A percentile compares a stretch with the other conserved stretches of the same genome.
These are phyloP conservation scores for Malassezia brasiliensis DNA, from an alignment of 1,284 basidiomycete species.

Conservation along the genomic window DNA sequence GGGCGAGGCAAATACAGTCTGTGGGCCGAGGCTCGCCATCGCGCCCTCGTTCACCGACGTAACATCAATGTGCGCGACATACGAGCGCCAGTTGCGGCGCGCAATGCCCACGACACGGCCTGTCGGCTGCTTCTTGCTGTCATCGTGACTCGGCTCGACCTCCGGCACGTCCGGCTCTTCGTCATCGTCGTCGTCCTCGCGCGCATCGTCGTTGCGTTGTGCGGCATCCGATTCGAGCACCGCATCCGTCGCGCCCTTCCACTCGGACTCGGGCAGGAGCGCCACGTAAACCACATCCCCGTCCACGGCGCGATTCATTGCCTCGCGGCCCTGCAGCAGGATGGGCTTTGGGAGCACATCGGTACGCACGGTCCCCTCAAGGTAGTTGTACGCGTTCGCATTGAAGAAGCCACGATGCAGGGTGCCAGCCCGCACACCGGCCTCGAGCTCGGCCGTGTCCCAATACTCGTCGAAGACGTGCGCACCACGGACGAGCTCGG, in stretches of 20 bases:
- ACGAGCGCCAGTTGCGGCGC: slow-evolving; percentile 83
- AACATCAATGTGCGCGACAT: slow-evolving; percentile 90
- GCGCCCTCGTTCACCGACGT: slow-evolving; percentile 67
- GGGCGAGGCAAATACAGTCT: slow-evolving; percentile 89
- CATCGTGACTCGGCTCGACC: slow-evolving; percentile 23
- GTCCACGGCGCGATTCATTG: slow-evolving; percentile 90
- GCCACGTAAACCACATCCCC: slow-evolving; percentile 89
- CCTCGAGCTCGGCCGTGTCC: slow-evolving; percentile 61
- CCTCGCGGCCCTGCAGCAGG: slow-evolving; percentile 74
- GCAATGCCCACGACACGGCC: slow-evolving; percentile 83
- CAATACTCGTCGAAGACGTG: slow-evolving; percentile 60
- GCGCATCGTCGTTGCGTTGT: slow-evolving; percentile 79
- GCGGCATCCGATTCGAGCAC: slow-evolving; percentile 73
- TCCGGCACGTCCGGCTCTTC: slow-evolving; percentile 31
- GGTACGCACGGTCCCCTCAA: slow-evolving; percentile 73
- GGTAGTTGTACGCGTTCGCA: slow-evolving; percentile 88
- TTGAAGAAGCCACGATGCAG: slow-evolving; percentile 89
- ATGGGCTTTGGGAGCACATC: slow-evolving; percentile 67
- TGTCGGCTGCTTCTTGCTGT: slow-evolving; percentile 68
- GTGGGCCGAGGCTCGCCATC: slow-evolving; percentile 67
- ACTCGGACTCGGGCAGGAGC: slow-evolving; percentile 74
- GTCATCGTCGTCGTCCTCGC: slow-evolving; percentile 50
- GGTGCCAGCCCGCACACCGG: slow-evolving; percentile 74
- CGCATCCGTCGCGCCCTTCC: slow-evolving; percentile 85
- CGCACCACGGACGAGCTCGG: neutral